These are phyloP conservation scores for Komagataella pseudopastoris DNA, from an alignment of 805 yeast genomes.

Conservation along the genomic window DNA sequence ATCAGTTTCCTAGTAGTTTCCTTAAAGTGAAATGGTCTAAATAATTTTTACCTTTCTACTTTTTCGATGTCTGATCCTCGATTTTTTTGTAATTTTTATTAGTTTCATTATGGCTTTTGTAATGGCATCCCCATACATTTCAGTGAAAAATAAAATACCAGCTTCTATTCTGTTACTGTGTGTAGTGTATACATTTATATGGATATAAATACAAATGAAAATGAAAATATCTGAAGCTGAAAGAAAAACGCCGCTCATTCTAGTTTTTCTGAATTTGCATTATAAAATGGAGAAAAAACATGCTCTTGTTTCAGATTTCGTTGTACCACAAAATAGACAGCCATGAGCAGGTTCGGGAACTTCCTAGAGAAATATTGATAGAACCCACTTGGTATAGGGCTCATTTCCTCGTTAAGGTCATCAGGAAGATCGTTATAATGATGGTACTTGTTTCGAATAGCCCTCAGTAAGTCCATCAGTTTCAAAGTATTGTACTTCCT, in stretches of 20 bases:
- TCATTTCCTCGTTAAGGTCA: slow-evolving; percentile 48
- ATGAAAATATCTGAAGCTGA: not conserved
- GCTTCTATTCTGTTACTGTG: not conserved
- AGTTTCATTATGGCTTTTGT: too few relatives aligned
- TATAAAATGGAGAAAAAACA: slow-evolving; percentile 32
- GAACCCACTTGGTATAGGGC: slow-evolving; percentile 77
- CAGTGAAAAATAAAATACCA: too few relatives aligned
- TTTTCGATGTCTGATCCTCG: not conserved
- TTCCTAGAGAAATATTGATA: slow-evolving; percentile 57
- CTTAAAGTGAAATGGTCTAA: not conserved
- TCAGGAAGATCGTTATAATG: slow-evolving; percentile 85
- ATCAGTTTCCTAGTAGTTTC: not conserved
- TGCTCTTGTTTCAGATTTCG: slow-evolving; percentile 51
- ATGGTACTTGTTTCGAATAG: slow-evolving; percentile 85
- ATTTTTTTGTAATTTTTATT: too few relatives aligned
- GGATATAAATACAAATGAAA: too few relatives aligned
- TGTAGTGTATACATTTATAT: too few relatives aligned
- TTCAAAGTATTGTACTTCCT: slow-evolving; percentile 74
- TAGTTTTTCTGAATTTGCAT: not conserved
- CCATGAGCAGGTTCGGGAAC: slow-evolving; percentile 74
- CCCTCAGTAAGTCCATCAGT: slow-evolving; percentile 77
- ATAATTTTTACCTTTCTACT: too few relatives aligned
- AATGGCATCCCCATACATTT: too few relatives aligned
- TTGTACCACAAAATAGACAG: slow-evolving; percentile 50
- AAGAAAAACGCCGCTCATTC: not conserved